Evolutionary conservation across 257 asterid genomes (phyloP).

Genomic region (Ehretia macrophylla): DNA sequence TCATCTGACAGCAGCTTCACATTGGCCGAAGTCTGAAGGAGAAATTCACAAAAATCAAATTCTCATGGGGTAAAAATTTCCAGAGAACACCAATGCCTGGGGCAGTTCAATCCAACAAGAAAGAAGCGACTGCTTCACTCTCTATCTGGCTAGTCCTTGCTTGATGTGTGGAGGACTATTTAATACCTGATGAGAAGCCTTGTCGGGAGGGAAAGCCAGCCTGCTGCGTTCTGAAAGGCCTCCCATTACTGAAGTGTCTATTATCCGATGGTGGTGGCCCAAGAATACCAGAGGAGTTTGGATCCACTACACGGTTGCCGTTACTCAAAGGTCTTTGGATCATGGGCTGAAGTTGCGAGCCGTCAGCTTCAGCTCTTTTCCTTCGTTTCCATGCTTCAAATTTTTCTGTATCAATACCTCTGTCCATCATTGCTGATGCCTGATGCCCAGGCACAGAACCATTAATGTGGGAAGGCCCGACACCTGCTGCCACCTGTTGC

Average conservation of each 20-base stretch:
- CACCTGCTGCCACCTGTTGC: slow-evolving; percentile 54
- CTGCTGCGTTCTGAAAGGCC: slow-evolving; percentile 65
- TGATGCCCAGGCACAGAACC: slow-evolving; percentile 51
- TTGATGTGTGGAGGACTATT: slow-evolving; percentile 28
- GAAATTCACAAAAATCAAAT: slow-evolving; percentile 30
- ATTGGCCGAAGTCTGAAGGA: slow-evolving; percentile 21
- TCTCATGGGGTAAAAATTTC: slow-evolving; percentile 18
- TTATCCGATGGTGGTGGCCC: slow-evolving; percentile 87
- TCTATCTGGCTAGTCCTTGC: slow-evolving; percentile 20
- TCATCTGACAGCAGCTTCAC: slow-evolving; percentile 20
- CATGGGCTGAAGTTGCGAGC: slow-evolving; percentile 51
- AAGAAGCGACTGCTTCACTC: slow-evolving; percentile 17
- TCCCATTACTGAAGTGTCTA: slow-evolving; percentile 60
- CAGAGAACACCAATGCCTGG: slow-evolving; percentile 16
- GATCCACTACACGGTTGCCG: slow-evolving; percentile 59
- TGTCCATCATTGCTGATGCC: slow-evolving; percentile 37
- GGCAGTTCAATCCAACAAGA: slow-evolving; percentile 25
- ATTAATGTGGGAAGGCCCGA: slow-evolving; percentile 62
- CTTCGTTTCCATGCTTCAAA: slow-evolving; percentile 97
- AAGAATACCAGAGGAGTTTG: slow-evolving; percentile 73
- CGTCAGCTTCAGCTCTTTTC: slow-evolving; percentile 81
- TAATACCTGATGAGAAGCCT: slow-evolving; percentile 65
- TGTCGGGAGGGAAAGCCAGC: slow-evolving; percentile 52
- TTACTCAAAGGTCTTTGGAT: slow-evolving; percentile 52
- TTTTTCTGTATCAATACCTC: slow-evolving; percentile 75